Evolutionary conservation across 768 basidiomycete species (phyloP).

Genomic region (Lyophyllum decastes): DNA sequence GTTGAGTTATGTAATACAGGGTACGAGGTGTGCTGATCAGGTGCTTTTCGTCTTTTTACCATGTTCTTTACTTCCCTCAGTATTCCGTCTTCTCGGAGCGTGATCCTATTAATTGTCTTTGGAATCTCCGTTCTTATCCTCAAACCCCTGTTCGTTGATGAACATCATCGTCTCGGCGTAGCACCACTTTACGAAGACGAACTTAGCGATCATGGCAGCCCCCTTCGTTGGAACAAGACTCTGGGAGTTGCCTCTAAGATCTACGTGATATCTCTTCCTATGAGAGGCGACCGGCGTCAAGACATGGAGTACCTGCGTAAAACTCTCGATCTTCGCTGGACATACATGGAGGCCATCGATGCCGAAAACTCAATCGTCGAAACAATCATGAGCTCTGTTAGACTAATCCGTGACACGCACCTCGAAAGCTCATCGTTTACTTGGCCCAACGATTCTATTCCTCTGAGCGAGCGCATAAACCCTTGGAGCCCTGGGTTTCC

Average conservation of each 20-base stretch:
- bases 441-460: constrained; percentile 27
- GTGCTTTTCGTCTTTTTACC: too few species aligned
- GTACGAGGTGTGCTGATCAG: too few species aligned
- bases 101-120: neutral
- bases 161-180: neutral
- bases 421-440: constrained; percentile 2
- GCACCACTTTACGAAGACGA: neutral
- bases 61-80: neutral
- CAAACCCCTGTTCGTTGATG: neutral
- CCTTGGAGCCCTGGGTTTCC: constrained; percentile 25
- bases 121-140: constrained; percentile 2
- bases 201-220: neutral
- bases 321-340: constrained; percentile 51
- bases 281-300: constrained; percentile 51
- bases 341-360: constrained; percentile 51
- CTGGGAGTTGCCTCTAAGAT: constrained; percentile 44
- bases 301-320: constrained; percentile 59
- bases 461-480: constrained; percentile 22
- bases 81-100: constrained; percentile 3
- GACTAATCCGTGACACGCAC: constrained; percentile 24
- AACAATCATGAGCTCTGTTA: constrained; percentile 46
- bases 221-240: constrained; percentile 7
- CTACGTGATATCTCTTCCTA: constrained; percentile 63
- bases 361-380: constrained; percentile 37
- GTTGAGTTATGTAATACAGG: too few species aligned